phyloP scores from a whole-genome alignment of 495 filamentous ascomycete species.

The Penicillium roqueforti region DNA sequence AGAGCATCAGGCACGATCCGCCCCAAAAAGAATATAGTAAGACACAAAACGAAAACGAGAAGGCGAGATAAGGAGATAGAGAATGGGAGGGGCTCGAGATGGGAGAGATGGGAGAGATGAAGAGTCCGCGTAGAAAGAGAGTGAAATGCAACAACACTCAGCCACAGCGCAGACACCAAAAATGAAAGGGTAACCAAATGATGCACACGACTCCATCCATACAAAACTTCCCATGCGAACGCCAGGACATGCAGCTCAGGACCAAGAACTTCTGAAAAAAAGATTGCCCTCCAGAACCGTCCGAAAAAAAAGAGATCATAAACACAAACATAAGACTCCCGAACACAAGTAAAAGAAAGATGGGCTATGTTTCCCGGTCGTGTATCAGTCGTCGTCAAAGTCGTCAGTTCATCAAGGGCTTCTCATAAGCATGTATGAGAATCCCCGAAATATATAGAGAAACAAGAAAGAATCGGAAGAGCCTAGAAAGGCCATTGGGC shows the following conservation, averaged over 20 bases:
- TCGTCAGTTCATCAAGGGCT: slow-evolving; percentile 41
- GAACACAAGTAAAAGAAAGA: slow-evolving; percentile 12
- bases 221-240: slow-evolving; percentile 24
- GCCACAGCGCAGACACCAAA: slow-evolving; percentile 20
- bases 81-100: background rate
- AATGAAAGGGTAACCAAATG: slow-evolving; percentile 25
- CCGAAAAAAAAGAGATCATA: slow-evolving; percentile 12
- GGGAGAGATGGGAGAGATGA: slow-evolving; percentile 1
- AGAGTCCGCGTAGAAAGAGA: background rate
- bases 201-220: slow-evolving; percentile 34
- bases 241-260: slow-evolving; percentile 22
- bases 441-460: slow-evolving; percentile 3
- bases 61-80: background rate
- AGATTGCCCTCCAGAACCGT: slow-evolving; percentile 16
- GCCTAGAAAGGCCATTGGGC: background rate
- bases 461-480: background rate
- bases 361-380: slow-evolving; percentile 20
- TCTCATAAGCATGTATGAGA: slow-evolving; percentile 2
- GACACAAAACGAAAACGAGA: slow-evolving; percentile 23
- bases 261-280: slow-evolving; percentile 18
- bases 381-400: slow-evolving; percentile 37
- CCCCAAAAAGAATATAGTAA: slow-evolving; percentile 25
- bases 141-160: background rate
- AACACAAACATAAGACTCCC: slow-evolving; percentile 19
- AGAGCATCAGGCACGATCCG: slow-evolving; percentile 13